phyloP scores from a whole-genome alignment of 805 yeast genomes.

The Candida piceae region DNA sequence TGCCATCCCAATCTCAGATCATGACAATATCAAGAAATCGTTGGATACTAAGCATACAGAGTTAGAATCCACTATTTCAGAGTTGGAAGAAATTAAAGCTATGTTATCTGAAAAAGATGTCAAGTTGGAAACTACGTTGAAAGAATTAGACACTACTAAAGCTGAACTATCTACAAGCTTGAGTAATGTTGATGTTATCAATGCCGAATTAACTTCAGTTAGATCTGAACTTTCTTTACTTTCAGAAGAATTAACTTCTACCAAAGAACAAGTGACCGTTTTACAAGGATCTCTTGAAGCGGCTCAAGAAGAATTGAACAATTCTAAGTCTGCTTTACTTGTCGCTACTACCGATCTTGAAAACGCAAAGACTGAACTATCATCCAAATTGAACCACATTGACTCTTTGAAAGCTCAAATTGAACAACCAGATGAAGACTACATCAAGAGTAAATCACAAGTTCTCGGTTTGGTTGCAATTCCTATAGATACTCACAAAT shows the following conservation, averaged over 20 bases:
- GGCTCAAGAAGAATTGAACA: constrained; percentile 5
- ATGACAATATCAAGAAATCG: constrained; percentile 1
- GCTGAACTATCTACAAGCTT: too few species aligned
- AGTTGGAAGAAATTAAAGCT: not conserved
- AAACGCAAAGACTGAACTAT: too few species aligned
- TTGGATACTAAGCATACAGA: not conserved
- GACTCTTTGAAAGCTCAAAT: not conserved
- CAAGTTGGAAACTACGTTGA: not conserved
- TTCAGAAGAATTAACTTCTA: too few species aligned
- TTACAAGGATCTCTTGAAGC: too few species aligned
- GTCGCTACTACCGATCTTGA: too few species aligned
- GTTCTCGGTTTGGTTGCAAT: constrained; percentile 15
- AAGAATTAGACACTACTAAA: not conserved
- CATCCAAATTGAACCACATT: not conserved
- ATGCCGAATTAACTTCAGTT: too few species aligned
- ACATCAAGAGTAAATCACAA: constrained; percentile 14
- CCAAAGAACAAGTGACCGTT: too few species aligned
- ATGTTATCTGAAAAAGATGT: too few species aligned
- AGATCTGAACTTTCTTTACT: too few species aligned
- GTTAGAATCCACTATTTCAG: not conserved
- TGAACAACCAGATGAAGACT: constrained; percentile 17
- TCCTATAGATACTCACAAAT: constrained; percentile 13
- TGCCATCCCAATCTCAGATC: constrained; percentile 5
- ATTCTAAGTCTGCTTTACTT: too few species aligned
- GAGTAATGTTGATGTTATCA: too few species aligned